Evolutionary conservation across 192 early-diverging fungal species (phyloP).

Genomic region (Coemansia sp.): DNA sequence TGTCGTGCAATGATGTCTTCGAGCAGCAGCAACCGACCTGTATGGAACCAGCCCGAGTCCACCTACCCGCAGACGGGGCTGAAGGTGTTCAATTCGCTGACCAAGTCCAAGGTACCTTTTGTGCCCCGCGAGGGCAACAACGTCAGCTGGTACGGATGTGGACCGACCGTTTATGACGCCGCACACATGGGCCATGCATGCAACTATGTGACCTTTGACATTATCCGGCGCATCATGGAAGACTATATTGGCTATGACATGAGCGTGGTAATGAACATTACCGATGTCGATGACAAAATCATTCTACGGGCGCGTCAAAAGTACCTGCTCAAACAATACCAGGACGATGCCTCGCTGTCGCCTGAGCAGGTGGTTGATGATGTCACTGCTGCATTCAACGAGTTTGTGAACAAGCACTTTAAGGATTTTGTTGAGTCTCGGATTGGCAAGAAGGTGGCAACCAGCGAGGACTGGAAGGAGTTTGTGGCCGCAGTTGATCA

Average conservation of each 20-base stretch:
- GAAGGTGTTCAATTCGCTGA: slow-evolving; percentile 78
- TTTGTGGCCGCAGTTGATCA: slow-evolving; percentile 56
- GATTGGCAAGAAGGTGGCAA: slow-evolving; percentile 48
- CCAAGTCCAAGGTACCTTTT: slow-evolving; percentile 86
- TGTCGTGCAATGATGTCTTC: slow-evolving; percentile 31
- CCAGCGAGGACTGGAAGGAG: slow-evolving; percentile 56
- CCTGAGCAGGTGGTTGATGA: slow-evolving; percentile 55
- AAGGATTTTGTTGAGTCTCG: slow-evolving; percentile 53
- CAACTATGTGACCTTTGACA: slow-evolving; percentile 90
- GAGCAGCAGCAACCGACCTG: slow-evolving; percentile 37
- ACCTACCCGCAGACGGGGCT: slow-evolving; percentile 40
- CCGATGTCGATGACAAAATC: slow-evolving; percentile 99
- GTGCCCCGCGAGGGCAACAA: slow-evolving; percentile 74
- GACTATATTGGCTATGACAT: slow-evolving; percentile 97
- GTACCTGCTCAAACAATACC: slow-evolving; percentile 65
- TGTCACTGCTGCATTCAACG: slow-evolving; percentile 59
- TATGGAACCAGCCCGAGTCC: slow-evolving; percentile 44
- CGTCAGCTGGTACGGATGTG: slow-evolving; percentile 97
- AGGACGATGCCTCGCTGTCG: slow-evolving; percentile 44
- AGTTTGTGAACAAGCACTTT: slow-evolving; percentile 62
- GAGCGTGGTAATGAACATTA: slow-evolving; percentile 93
- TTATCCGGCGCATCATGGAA: slow-evolving; percentile 87
- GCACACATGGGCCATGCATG: slow-evolving; percentile 96
- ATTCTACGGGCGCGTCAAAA: slow-evolving; percentile 87
- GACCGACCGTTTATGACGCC: slow-evolving; percentile 96